Conservation (phyloP, 73 alveolate genomes). For the Halteria grandinella region DNA sequence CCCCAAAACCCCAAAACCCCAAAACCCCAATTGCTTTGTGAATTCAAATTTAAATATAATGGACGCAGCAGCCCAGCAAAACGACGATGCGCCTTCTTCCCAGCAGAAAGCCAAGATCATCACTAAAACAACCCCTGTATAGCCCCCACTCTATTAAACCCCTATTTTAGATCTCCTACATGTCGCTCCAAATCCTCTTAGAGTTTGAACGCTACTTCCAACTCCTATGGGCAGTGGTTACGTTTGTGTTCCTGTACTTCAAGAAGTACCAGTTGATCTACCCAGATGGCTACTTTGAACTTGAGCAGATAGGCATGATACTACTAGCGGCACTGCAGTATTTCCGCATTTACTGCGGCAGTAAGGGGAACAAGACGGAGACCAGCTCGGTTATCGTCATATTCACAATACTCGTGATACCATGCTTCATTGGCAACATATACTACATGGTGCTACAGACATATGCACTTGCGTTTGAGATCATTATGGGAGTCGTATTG, state of each 20-base stretch:
- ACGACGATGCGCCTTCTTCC: too few species aligned
- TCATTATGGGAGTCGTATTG: slow-evolving; percentile 21
- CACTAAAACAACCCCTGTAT: slow-evolving; percentile 42
- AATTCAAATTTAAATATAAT: too few species aligned
- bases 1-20: too few species aligned
- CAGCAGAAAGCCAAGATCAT: slow-evolving; percentile 18
- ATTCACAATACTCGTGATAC: background rate
- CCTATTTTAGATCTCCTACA: background rate
- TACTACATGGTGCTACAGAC: slow-evolving; percentile 37
- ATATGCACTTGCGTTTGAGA: slow-evolving; percentile 45
- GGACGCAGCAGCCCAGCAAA: too few species aligned
- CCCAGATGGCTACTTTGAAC: slow-evolving; percentile 39
- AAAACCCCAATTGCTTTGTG: too few species aligned
- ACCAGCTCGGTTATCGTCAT: background rate
- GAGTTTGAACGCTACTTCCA: slow-evolving; percentile 21
- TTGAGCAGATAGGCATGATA: slow-evolving; percentile 15
- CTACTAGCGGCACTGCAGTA: background rate
- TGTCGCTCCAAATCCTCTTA: slow-evolving; percentile 23
- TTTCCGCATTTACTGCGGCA: slow-evolving; percentile 29
- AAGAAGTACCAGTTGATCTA: slow-evolving; percentile 9
- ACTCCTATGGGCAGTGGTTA: slow-evolving; percentile 1
- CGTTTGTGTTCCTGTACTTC: slow-evolving; percentile 19
- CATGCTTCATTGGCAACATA: slow-evolving; percentile 39
- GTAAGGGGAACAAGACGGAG: slow-evolving; percentile 47
- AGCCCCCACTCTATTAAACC: background rate